Conservation (phyloP, 2,329 filamentous ascomycete species). For the Cadophora sp. region DNA sequence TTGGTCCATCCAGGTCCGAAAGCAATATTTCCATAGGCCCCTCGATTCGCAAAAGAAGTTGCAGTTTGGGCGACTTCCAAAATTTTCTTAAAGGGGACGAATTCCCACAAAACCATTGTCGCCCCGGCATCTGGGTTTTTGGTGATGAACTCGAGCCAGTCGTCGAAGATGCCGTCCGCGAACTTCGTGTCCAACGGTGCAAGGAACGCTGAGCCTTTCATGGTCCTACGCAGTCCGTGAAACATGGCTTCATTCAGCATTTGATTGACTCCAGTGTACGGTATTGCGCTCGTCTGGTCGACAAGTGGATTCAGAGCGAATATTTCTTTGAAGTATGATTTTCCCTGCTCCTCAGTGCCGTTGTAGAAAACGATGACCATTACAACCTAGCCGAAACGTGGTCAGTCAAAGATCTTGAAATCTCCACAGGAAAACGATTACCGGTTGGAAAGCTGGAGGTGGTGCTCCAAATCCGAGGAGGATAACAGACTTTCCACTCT, state of each 20-base stretch:
- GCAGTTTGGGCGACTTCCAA: conserved; percentile 33
- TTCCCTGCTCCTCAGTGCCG: conserved; percentile 43
- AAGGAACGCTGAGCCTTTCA: conserved; percentile 29
- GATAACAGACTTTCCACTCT: conserved; percentile 18
- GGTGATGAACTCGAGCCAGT: conserved; percentile 42
- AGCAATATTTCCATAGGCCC: conserved; percentile 37
- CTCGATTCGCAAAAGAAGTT: conserved; percentile 39
- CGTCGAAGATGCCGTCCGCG: conserved; percentile 35
- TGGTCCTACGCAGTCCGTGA: conserved; percentile 23
- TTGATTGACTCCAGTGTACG: conserved; percentile 45
- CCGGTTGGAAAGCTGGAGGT: conserved; percentile 20
- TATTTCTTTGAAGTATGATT: conserved; percentile 40
- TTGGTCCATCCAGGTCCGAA: conserved; percentile 43
- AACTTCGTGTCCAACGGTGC: conserved; percentile 20
- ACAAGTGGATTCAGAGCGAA: conserved; percentile 42
- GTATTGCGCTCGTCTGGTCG: conserved; percentile 37
- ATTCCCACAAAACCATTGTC: conserved; percentile 37
- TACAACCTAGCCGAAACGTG: background rate
- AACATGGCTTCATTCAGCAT: conserved; percentile 41
- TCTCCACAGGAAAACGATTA: background rate
- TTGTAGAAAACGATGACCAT: conserved; percentile 44
- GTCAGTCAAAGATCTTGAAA: background rate
- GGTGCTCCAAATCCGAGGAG: conserved; percentile 22
- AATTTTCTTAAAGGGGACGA: conserved; percentile 33
- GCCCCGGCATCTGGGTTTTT: conserved; percentile 28